Percentiles rank a stretch among this genome's conserved stretches.
phyloP scores from a whole-genome alignment of 2,329 filamentous ascomycete species.

The Dactylellina leptospora region DNA sequence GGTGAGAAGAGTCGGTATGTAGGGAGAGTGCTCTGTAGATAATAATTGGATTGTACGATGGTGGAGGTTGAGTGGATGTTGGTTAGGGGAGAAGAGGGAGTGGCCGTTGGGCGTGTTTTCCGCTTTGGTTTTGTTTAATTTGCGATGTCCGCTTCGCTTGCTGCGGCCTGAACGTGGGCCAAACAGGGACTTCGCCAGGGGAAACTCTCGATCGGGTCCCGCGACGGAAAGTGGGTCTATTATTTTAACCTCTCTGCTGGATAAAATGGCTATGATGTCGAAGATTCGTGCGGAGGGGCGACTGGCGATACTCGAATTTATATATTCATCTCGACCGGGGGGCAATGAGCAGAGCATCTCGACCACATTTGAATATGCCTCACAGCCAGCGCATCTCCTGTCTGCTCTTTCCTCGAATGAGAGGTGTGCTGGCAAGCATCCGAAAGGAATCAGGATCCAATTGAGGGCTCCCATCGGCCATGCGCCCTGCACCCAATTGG shows the following conservation, averaged over 20 bases:
- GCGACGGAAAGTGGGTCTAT: constrained; percentile 8
- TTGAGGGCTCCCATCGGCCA: constrained; percentile 29
- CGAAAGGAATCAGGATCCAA: constrained; percentile 21
- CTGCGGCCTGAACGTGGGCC: too few relatives aligned
- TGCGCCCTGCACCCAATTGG: constrained; percentile 45
- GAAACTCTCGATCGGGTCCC: not conserved
- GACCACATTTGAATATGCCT: too few relatives aligned
- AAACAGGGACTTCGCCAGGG: too few relatives aligned
- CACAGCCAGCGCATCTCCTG: constrained; percentile 26
- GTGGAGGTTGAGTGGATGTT: too few relatives aligned
- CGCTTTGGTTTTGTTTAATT: not conserved
- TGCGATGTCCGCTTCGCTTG: not conserved
- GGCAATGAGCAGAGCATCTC: too few relatives aligned
- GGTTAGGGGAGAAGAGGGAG: not conserved
- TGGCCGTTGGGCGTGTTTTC: not conserved
- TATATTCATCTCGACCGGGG: not conserved
- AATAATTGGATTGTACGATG: too few relatives aligned
- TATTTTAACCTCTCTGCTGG: not conserved
- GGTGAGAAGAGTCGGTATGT: too few relatives aligned
- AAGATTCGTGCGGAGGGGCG: too few relatives aligned
- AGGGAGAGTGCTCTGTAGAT: too few relatives aligned
- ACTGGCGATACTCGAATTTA: too few relatives aligned
- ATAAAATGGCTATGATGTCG: too few relatives aligned
- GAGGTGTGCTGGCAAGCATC: constrained; percentile 40
- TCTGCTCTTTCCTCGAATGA: constrained; percentile 34